A percentile compares a stretch with the other conserved stretches of the same genome.
Evolutionary conservation across 108 stramenopile genomes (phyloP).

Genomic region (Licmophora abbreviata): DNA sequence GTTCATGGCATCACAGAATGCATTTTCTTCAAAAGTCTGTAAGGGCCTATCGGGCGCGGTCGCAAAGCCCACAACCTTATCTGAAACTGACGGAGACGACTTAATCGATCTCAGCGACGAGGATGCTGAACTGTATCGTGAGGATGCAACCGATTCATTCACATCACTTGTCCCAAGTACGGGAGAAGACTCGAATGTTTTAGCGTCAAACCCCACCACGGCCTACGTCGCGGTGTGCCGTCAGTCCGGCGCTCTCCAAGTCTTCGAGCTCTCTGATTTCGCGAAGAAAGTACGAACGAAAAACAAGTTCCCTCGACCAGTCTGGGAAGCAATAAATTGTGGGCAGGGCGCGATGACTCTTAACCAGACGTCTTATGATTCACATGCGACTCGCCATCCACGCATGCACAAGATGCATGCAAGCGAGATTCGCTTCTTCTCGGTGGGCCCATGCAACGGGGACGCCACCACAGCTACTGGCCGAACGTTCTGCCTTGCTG

Average conservation of each 20-base stretch:
- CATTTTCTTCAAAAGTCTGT: no score
- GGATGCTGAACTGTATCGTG: constrained; percentile 25
- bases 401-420: constrained; percentile 34
- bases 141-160: background rate
- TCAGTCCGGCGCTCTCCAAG: constrained; percentile 61
- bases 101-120: constrained; percentile 28
- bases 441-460: constrained; percentile 42
- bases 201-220: no score
- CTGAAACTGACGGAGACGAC: no score
- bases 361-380: constrained; percentile 8
- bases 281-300: no score
- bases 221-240: constrained; percentile 51
- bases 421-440: constrained; percentile 69
- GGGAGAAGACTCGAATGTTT: constrained; percentile 7
- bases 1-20: constrained; percentile 22
- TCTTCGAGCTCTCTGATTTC: constrained; percentile 34
- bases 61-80: no score
- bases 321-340: constrained; percentile 51
- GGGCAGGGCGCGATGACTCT: constrained; percentile 43
- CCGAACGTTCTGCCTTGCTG: constrained; percentile 52
- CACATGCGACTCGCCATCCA: constrained; percentile 29
- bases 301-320: constrained; percentile 14
- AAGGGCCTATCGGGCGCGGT: no score
- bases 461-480: constrained; percentile 15
- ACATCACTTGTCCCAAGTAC: background rate